Evolutionary conservation across 202 grass and related monocot genomes (phyloP), one percentile per base, ranked within the genome.

Genomic region (Saccharum hybrid): DNA sequence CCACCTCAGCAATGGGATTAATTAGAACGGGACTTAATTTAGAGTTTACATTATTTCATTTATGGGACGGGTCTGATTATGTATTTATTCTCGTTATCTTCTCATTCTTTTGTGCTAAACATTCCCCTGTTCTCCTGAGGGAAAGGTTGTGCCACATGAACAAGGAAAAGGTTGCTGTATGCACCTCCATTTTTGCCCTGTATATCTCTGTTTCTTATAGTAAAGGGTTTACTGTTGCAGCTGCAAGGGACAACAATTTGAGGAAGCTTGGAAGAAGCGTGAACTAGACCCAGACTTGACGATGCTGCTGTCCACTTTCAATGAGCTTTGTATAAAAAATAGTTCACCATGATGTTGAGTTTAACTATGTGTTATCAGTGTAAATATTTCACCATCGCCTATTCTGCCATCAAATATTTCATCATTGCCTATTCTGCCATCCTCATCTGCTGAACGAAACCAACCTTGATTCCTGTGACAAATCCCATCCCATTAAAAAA

Each of bases 231-330:
- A 63, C 33, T 67, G 18, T 13, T 82, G 75, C 68, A 99, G 93
- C 51, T 99, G 93, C 84, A 90, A 96, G 73, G 91, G 86, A 5
- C 68, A 74, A 28, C 89, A 94, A 37, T 96, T 99, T 84, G 74
- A 96, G 79, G 84, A 83, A 75, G 81, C 85, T 38, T 98, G 96
- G 96, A 89, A 90, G 73, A 96, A 94, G 75, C 96, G 96, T 76
- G 90, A 88, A 82, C 70, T 59, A 85, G 96, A 98, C 41, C 85
- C 86, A 26, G 93, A 96, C 82, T 57, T 96, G 42, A 52, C 80
- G 11, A 82, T 92, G 81, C 70, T 98, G 81, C 39, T 87, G n/a
- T 87, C 89, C 36, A 77, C 78, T 81, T 96, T 96, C 34, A 88
- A 63, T 59, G 23, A 90, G 54, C 68, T 83, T 48, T 71, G 63